phyloP scores from a whole-genome alignment of 805 yeast genomes.

The Diddensiella transvaalensis region DNA sequence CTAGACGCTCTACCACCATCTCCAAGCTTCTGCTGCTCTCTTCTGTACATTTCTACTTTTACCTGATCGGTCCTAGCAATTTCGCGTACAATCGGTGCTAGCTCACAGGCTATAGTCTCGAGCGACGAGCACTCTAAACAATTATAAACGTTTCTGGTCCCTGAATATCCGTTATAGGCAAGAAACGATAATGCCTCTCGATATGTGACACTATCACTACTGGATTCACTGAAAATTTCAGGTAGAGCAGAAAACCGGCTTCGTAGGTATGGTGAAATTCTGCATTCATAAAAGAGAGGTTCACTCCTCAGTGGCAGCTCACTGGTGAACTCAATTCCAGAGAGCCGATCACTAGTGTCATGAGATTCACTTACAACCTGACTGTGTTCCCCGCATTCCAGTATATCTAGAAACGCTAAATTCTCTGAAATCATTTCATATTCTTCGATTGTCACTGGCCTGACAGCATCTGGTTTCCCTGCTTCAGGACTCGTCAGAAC shows the following conservation, averaged over 20 bases:
- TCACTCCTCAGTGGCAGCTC: constrained; percentile 5
- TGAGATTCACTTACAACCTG: background rate
- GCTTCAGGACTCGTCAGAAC: background rate
- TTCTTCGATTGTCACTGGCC: background rate
- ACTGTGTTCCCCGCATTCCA: background rate
- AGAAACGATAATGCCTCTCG: constrained; percentile 15
- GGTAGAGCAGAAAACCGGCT: background rate
- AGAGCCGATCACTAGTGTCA: constrained; percentile 2
- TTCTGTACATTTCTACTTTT: background rate
- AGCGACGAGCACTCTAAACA: constrained; percentile 16
- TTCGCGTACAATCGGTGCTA: constrained; percentile 29
- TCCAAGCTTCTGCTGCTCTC: background rate
- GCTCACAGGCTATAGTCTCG: constrained; percentile 18
- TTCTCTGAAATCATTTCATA: constrained; percentile 1
- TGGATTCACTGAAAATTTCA: background rate
- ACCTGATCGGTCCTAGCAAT: constrained; percentile 30
- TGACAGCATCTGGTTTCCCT: background rate
- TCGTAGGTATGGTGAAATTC: background rate
- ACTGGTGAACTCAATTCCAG: constrained; percentile 6
- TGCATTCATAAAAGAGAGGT: constrained; percentile 13
- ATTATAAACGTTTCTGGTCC: constrained; percentile 5
- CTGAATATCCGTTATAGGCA: constrained; percentile 3
- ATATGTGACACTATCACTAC: constrained; percentile 7
- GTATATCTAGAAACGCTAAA: constrained; percentile 10
- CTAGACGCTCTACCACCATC: background rate